Evolutionary conservation across 495 filamentous ascomycete species (phyloP).

Genomic region (Aspergillus diversus): DNA sequence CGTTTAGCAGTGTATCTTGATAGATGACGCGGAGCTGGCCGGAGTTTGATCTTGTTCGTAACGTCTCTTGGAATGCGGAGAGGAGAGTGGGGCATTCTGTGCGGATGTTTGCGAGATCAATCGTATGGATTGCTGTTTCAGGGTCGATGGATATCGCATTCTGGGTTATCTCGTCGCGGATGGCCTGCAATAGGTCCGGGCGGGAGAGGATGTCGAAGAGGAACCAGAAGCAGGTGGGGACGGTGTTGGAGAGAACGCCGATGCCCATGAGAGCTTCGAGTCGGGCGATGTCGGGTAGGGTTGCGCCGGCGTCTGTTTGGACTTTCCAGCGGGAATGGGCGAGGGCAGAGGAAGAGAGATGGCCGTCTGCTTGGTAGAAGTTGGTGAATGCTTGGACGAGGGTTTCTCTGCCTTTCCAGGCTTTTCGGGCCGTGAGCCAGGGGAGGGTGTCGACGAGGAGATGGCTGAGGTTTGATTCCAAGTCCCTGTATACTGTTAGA

Average conservation of each 20-base stretch:
- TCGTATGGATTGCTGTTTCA: constrained; percentile 23
- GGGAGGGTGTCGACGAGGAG: constrained; percentile 40
- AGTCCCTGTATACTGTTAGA: constrained; percentile 34
- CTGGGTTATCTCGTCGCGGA: constrained; percentile 36
- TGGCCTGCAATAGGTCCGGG: constrained; percentile 38
- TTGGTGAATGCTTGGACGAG: constrained; percentile 41
- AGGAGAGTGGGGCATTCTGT: constrained; percentile 40
- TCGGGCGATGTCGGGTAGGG: constrained; percentile 44
- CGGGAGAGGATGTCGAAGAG: constrained; percentile 45
- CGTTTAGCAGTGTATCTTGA: constrained; percentile 36
- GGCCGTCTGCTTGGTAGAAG: constrained; percentile 42
- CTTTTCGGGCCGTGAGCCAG: constrained; percentile 44
- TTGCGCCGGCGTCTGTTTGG: constrained; percentile 33
- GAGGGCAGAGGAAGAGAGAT: constrained; percentile 37
- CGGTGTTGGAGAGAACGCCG: constrained; percentile 50
- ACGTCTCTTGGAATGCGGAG: constrained; percentile 45
- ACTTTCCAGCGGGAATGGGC: constrained; percentile 37
- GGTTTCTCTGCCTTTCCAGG: constrained; percentile 39
- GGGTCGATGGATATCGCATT: constrained; percentile 25
- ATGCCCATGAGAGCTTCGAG: constrained; percentile 42
- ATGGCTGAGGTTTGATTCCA: constrained; percentile 43
- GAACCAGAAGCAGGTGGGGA: constrained; percentile 51
- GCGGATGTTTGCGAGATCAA: constrained; percentile 42
- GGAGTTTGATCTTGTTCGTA: constrained; percentile 32
- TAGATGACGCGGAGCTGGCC: constrained; percentile 31